phyloP scores from a whole-genome alignment of 2,329 filamentous ascomycete species.

The Myotisia sp. region DNA sequence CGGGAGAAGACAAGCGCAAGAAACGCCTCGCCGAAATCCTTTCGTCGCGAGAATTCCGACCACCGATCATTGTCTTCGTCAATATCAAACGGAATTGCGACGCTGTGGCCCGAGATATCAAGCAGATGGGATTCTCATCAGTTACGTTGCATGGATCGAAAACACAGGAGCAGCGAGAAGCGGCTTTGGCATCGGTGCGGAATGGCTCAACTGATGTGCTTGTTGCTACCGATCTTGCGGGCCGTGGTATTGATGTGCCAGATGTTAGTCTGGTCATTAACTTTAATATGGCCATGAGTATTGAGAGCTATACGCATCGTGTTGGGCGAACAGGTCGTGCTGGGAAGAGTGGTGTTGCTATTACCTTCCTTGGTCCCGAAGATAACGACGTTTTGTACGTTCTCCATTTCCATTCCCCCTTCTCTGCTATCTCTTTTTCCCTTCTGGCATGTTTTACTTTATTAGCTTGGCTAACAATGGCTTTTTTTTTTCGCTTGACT shows the following conservation, averaged over 20 bases:
- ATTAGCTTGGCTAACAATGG: too few relatives aligned
- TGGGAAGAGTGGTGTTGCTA: constrained; percentile 88
- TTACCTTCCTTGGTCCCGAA: constrained; percentile 87
- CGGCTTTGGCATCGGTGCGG: constrained; percentile 72
- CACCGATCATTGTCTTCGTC: constrained; percentile 97
- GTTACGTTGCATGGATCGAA: constrained; percentile 92
- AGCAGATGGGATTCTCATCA: constrained; percentile 76
- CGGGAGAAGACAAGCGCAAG: constrained; percentile 90
- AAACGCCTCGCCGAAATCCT: constrained; percentile 89
- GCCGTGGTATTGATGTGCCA: constrained; percentile 91
- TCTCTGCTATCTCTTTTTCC: constrained; percentile 5
- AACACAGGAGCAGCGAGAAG: constrained; percentile 94
- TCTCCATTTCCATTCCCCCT: constrained; percentile 1
- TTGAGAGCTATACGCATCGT: constrained; percentile 92
- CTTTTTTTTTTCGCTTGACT: constrained; percentile 1
- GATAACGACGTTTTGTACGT: constrained; percentile 70
- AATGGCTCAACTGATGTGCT: constrained; percentile 70
- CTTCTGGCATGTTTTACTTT: background rate
- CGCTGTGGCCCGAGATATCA: constrained; percentile 83
- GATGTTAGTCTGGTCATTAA: constrained; percentile 92
- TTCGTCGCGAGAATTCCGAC: constrained; percentile 59
- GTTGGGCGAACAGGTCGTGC: constrained; percentile 95
- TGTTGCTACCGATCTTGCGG: constrained; percentile 88
- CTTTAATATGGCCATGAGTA: constrained; percentile 93
- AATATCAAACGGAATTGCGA: constrained; percentile 99